phyloP scores from a whole-genome alignment of 495 filamentous ascomycete species.

The Trichoderma parareesei region DNA sequence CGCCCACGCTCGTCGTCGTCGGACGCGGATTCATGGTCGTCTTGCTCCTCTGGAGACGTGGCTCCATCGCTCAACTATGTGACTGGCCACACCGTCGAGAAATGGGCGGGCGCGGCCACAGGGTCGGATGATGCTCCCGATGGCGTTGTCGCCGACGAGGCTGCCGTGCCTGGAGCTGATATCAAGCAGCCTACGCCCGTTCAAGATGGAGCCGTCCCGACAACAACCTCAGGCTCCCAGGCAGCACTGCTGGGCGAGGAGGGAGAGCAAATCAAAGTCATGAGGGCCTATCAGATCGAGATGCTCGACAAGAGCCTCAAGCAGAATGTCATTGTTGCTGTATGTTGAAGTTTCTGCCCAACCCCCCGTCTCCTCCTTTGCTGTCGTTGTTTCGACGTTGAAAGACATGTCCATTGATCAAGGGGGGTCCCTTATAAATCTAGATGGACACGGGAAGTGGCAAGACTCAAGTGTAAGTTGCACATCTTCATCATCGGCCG shows the following conservation, averaged over 20 bases:
- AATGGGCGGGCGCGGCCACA: background rate
- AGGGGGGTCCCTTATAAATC: background rate
- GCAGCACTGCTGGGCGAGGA: background rate
- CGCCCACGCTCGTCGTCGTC: background rate
- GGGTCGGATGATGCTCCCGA: background rate
- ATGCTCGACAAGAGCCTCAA: constrained; percentile 80
- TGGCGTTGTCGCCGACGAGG: background rate
- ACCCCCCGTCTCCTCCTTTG: background rate
- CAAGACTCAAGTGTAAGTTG: constrained; percentile 78
- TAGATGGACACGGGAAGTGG: constrained; percentile 93
- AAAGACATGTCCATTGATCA: background rate
- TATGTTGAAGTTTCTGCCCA: constrained; percentile 29
- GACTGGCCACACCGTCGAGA: background rate
- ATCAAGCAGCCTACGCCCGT: background rate
- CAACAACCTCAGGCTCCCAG: background rate
- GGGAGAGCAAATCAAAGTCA: constrained; percentile 17
- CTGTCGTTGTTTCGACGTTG: constrained; percentile 7
- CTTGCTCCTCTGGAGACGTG: background rate
- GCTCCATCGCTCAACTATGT: background rate
- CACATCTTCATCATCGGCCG: constrained; percentile 4
- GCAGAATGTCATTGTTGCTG: constrained; percentile 76
- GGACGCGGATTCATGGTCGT: background rate
- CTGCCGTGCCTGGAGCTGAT: background rate
- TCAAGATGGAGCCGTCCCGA: background rate
- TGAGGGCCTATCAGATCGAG: constrained; percentile 76